Conservation (phyloP, 306 rosid genomes). For the Quercus mongolica region DNA sequence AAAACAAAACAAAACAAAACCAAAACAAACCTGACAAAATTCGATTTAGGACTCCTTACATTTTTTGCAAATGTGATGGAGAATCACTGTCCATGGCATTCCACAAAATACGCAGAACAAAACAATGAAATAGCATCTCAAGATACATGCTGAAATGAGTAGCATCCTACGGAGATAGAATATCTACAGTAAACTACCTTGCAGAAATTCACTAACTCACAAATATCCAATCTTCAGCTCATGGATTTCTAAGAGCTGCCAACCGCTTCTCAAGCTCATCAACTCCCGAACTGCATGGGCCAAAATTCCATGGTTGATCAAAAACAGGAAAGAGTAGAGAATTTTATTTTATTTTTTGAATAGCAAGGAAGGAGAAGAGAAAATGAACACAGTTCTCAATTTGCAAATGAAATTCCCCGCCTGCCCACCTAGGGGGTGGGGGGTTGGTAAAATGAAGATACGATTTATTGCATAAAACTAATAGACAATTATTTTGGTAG, state of each 20-base stretch:
- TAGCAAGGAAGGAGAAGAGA: neutral
- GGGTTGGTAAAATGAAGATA: neutral
- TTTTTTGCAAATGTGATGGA: neutral
- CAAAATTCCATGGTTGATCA: constrained; percentile 17
- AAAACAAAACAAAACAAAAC: too few species aligned
- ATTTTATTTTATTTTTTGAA: neutral
- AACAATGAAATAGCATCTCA: neutral
- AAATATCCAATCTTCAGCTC: constrained; percentile 14
- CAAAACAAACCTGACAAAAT: too few species aligned
- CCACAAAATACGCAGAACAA: neutral
- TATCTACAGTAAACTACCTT: constrained; percentile 4
- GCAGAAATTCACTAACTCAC: neutral
- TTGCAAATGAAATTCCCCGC: neutral
- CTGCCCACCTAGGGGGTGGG: fast-evolving
- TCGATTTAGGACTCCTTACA: neutral
- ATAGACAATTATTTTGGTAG: too few species aligned
- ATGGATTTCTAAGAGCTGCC: constrained; percentile 84
- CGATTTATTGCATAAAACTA: neutral
- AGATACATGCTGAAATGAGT: neutral
- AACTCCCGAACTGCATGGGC: constrained; percentile 63
- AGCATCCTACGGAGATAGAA: neutral
- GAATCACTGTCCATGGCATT: neutral
- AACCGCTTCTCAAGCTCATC: constrained; percentile 89
- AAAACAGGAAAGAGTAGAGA: neutral
- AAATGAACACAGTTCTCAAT: neutral